A percentile compares a stretch with the other conserved stretches of the same genome.
Conservation (phyloP, 1,284 basidiomycete species). For the Boletellus dicymbophilus region DNA sequence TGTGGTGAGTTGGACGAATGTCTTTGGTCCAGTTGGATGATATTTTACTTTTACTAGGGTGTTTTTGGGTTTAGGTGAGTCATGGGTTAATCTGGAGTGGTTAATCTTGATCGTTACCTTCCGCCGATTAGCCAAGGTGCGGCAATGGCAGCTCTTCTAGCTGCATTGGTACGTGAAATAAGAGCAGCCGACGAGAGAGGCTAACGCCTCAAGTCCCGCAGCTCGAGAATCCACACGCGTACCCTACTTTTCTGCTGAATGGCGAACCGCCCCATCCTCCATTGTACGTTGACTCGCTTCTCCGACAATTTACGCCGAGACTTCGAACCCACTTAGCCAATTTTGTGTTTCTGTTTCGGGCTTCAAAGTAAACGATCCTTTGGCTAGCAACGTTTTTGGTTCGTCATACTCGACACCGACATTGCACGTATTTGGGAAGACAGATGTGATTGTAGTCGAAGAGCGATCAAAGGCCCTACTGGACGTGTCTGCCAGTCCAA, state of each 20-base stretch:
- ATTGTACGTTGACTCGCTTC: conserved; percentile 47
- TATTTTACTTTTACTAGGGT: conserved; percentile 50
- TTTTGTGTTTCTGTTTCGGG: conserved; percentile 75
- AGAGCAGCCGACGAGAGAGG: background rate
- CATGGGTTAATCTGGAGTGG: background rate
- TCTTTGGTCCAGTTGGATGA: background rate
- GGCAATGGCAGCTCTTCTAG: conserved; percentile 73
- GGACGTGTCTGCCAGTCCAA: conserved; percentile 54
- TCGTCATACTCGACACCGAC: conserved; percentile 70
- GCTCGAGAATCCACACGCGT: conserved; percentile 39
- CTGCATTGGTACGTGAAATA: conserved; percentile 58
- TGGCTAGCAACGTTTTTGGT: conserved; percentile 56
- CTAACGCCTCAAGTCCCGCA: conserved; percentile 4
- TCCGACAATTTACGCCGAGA: background rate
- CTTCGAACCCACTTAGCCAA: conserved; percentile 42
- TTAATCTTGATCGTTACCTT: background rate
- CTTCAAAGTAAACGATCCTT: conserved; percentile 55
- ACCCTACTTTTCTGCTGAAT: conserved; percentile 68
- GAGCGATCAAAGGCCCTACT: conserved; percentile 59
- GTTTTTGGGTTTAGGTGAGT: conserved; percentile 79
- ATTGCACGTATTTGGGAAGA: conserved; percentile 79
- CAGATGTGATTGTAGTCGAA: conserved; percentile 77
- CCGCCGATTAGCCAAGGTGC: conserved; percentile 68
- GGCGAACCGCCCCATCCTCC: conserved; percentile 67
- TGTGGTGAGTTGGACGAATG: conserved; percentile 45